A percentile compares a stretch with the other conserved stretches of the same genome.
These are phyloP conservation scores for Hanseniaspora hatyaiensis DNA, from an alignment of 805 yeast species.

Conservation along the genomic window DNA sequence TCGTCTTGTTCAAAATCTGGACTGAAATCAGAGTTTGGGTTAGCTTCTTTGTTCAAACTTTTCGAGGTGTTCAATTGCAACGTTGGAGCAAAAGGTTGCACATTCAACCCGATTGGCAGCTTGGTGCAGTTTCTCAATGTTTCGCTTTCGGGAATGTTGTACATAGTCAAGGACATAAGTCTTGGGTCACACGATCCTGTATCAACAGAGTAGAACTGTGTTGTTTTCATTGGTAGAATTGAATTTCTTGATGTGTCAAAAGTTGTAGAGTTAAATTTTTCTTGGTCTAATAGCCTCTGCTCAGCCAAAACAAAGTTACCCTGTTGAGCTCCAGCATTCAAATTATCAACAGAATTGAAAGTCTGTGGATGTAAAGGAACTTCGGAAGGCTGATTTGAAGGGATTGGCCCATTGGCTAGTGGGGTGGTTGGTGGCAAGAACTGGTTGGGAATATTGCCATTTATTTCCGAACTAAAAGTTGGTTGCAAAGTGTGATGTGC, in stretches of 20 bases:
- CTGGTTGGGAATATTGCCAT: background rate
- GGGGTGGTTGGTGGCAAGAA: background rate
- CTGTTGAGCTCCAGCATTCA: background rate
- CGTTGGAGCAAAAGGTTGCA: conserved; percentile 75
- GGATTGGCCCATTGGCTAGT: background rate
- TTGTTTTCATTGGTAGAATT: conserved; percentile 72
- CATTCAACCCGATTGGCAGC: conserved; percentile 68
- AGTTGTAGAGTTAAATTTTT: conserved; percentile 31
- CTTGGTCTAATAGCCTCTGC: conserved; percentile 30
- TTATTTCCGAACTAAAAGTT: background rate
- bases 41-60: background rate
- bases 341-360: background rate
- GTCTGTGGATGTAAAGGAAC: no score
- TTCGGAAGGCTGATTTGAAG: background rate
- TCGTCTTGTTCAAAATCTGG: conserved; percentile 28
- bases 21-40: background rate
- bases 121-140: conserved; percentile 54
- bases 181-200: conserved; percentile 80
- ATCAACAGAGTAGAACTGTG: conserved; percentile 57
- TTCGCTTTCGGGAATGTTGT: conserved; percentile 68
- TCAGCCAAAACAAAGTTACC: conserved; percentile 26
- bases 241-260: conserved; percentile 69
- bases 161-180: conserved; percentile 66
- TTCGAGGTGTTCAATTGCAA: conserved; percentile 3
- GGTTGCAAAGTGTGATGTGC: conserved; percentile 18